A percentile compares a stretch with the other conserved stretches of the same genome.
Evolutionary conservation across 257 asterid species (phyloP).

Genomic region (Knoxia roxburghii): DNA sequence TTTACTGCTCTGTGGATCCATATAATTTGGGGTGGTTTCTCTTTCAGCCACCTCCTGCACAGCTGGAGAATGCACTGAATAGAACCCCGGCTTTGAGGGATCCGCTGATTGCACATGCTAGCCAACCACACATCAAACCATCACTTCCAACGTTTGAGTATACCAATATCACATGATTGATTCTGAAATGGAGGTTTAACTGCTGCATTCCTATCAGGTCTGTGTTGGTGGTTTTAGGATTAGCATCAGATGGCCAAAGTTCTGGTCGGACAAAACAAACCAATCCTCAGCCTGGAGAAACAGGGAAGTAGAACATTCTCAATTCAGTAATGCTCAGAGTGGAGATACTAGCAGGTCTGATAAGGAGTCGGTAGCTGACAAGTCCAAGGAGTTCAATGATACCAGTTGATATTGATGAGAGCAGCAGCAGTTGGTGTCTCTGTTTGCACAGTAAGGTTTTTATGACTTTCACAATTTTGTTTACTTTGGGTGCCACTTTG

Average conservation of each 20-base stretch:
- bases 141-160: conserved; percentile 73
- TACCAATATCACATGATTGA: neutral
- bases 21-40: neutral
- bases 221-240: conserved; percentile 64
- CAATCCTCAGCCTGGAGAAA: conserved; percentile 17
- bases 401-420: conserved; percentile 26
- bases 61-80: conserved; percentile 78
- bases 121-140: conserved; percentile 70
- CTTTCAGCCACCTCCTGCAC: conserved; percentile 86
- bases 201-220: conserved; percentile 43
- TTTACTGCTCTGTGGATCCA: neutral
- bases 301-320: conserved; percentile 13
- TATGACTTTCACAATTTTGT: neutral
- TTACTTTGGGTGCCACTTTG: neutral
- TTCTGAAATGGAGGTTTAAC: conserved; percentile 6
- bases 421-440: neutral
- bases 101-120: conserved; percentile 86
- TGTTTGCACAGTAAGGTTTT: conserved; percentile 7
- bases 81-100: conserved; percentile 74
- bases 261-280: conserved; percentile 38
- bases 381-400: conserved; percentile 55
- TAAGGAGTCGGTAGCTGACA: conserved; percentile 50
- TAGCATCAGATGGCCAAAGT: conserved; percentile 60
- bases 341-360: conserved; percentile 52
- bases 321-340: conserved; percentile 26